A percentile compares a stretch with the other conserved stretches of the same genome.
Evolutionary conservation across 768 basidiomycete species (phyloP).

Genomic region (Lactifluus piperatus): DNA sequence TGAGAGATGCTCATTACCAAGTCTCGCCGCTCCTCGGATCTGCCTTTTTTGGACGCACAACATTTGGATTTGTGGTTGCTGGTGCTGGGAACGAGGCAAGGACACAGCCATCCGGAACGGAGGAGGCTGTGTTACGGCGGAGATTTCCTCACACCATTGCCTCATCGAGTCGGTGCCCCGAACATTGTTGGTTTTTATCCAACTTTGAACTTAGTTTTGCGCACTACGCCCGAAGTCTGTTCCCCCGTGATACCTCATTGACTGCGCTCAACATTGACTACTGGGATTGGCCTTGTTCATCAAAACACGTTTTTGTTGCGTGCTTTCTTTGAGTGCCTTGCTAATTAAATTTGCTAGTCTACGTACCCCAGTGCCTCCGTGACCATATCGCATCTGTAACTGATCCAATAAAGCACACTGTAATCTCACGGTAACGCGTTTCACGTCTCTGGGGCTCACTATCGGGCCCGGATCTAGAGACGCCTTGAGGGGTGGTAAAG

Average conservation of each 20-base stretch:
- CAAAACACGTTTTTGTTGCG: neutral
- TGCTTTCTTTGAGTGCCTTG: neutral
- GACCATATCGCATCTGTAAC: neutral
- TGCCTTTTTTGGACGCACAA: neutral
- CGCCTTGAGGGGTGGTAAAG: neutral
- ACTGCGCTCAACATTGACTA: neutral
- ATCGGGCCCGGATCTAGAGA: constrained; percentile 6
- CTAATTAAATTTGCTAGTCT: neutral
- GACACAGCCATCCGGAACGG: constrained; percentile 15
- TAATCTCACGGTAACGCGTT: neutral
- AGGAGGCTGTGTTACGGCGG: constrained; percentile 11
- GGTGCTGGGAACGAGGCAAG: constrained; percentile 12
- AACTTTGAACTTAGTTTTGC: constrained; percentile 15
- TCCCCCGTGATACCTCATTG: constrained; percentile 14
- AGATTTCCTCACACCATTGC: constrained; percentile 5
- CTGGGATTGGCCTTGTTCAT: neutral
- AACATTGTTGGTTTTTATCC: neutral
- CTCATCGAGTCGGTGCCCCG: neutral
- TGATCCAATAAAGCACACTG: neutral
- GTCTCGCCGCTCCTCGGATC: constrained; percentile 6
- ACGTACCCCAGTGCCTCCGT: neutral
- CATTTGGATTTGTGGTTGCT: neutral
- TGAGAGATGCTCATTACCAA: constrained; percentile 2
- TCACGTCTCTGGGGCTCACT: neutral
- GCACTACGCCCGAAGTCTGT: constrained; percentile 15